These are phyloP conservation scores for Heracleum sosnowskyi DNA, from an alignment of 129 eudicot genomes.

Conservation along the genomic window DNA sequence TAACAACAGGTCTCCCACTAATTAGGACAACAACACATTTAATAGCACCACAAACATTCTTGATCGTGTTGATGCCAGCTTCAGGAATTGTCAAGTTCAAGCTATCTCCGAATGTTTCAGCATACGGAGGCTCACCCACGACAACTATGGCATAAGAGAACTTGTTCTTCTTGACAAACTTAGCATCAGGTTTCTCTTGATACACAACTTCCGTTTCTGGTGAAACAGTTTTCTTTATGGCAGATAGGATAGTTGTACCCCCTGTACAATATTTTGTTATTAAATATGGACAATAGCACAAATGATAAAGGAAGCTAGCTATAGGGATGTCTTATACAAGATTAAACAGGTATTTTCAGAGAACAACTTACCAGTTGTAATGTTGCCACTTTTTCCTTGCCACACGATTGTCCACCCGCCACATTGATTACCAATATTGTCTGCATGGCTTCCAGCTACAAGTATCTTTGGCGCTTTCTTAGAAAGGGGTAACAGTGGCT, in stretches of 20 bases:
- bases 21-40: slow-evolving; percentile 69
- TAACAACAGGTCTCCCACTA: slow-evolving; percentile 66
- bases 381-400: slow-evolving; percentile 74
- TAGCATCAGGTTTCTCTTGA: slow-evolving; percentile 45
- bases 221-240: slow-evolving; percentile 50
- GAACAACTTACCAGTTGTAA: slow-evolving; percentile 41
- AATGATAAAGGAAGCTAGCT: not conserved
- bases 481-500: slow-evolving; percentile 65
- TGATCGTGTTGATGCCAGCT: slow-evolving; percentile 52
- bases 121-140: slow-evolving; percentile 77
- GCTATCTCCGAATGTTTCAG: slow-evolving; percentile 75
- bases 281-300: not conserved
- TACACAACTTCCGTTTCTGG: slow-evolving; percentile 52
- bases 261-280: slow-evolving; percentile 32
- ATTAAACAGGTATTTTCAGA: not conserved
- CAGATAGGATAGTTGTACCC: slow-evolving; percentile 77
- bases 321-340: not conserved
- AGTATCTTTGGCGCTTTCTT: slow-evolving; percentile 59
- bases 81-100: slow-evolving; percentile 49
- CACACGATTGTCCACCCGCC: slow-evolving; percentile 94
- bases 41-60: slow-evolving; percentile 49
- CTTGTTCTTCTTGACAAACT: slow-evolving; percentile 40
- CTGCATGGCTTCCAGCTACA: slow-evolving; percentile 72
- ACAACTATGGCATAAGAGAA: slow-evolving; percentile 74
- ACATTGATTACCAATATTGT: slow-evolving; percentile 75